A percentile compares a stretch with the other conserved stretches of the same genome.
These are phyloP conservation scores for Fusarium compactum DNA, from an alignment of 2,329 filamentous ascomycete genomes.

Conservation along the genomic window DNA sequence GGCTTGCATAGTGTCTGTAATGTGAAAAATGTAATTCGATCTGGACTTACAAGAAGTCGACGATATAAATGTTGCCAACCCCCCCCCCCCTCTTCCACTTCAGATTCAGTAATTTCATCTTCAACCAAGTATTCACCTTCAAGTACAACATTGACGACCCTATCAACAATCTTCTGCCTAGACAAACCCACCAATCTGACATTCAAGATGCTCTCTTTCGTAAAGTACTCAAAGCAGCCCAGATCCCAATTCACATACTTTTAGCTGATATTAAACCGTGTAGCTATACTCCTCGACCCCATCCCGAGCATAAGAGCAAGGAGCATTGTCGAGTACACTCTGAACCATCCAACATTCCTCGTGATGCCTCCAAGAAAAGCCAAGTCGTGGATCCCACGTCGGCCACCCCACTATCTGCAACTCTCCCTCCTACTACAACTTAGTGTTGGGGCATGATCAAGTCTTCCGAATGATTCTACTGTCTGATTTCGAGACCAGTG, in stretches of 20 bases:
- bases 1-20: conserved; percentile 19
- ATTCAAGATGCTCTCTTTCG: conserved; percentile 41
- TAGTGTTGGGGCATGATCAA: neutral
- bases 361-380: conserved; percentile 22
- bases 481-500: conserved; percentile 5
- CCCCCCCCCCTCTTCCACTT: conserved; percentile 2
- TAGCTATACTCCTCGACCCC: conserved; percentile 41
- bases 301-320: conserved; percentile 43
- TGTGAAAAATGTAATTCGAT: conserved; percentile 11
- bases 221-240: conserved; percentile 28
- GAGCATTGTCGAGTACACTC: conserved; percentile 40
- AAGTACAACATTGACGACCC: neutral
- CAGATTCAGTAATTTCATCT: neutral
- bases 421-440: conserved; percentile 15
- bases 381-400: conserved; percentile 27
- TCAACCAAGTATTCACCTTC: conserved; percentile 10
- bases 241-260: neutral
- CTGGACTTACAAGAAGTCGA: neutral
- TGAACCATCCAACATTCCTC: conserved; percentile 26
- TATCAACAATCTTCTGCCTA: neutral
- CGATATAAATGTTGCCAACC: conserved; percentile 27
- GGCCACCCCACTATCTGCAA: conserved; percentile 20
- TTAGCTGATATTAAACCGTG: conserved; percentile 2
- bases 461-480: neutral
- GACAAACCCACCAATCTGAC: neutral